A percentile compares a stretch with the other conserved stretches of the same genome.
phyloP scores from a whole-genome alignment of 139 green algal genomes.

The Picochlorum costavermella region DNA sequence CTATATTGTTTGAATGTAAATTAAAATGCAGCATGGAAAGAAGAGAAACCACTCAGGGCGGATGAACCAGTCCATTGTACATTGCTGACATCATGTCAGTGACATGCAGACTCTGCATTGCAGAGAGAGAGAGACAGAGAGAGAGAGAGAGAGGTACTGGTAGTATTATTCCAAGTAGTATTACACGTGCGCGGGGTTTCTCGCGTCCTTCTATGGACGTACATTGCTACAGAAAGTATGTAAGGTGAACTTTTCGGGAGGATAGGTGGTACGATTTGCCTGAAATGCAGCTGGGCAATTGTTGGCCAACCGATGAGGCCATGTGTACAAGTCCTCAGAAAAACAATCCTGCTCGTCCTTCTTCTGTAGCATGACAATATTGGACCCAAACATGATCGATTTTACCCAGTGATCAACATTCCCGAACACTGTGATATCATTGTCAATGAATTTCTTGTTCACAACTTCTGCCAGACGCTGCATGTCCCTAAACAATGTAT shows the following conservation, averaged over 20 bases:
- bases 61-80: no score
- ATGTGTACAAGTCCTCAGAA: not conserved
- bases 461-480: not conserved
- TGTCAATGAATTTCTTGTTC: constrained; percentile 2
- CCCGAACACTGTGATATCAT: not conserved
- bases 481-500: not conserved
- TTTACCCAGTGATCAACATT: constrained; percentile 1
- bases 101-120: no score
- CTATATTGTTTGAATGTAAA: no score
- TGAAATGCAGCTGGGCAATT: not conserved
- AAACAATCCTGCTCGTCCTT: not conserved
- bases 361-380: not conserved
- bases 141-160: no score
- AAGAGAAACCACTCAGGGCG: no score
- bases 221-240: not conserved
- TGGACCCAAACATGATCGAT: not conserved
- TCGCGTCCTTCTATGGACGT: no score
- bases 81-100: no score
- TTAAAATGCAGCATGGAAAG: no score
- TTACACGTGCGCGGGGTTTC: no score
- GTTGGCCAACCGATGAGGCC: not conserved
- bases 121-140: no score
- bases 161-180: no score
- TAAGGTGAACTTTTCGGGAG: not conserved
- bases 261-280: not conserved